phyloP scores from a whole-genome alignment of 129 eudicot species.

The Flaveria ramosissima region DNA sequence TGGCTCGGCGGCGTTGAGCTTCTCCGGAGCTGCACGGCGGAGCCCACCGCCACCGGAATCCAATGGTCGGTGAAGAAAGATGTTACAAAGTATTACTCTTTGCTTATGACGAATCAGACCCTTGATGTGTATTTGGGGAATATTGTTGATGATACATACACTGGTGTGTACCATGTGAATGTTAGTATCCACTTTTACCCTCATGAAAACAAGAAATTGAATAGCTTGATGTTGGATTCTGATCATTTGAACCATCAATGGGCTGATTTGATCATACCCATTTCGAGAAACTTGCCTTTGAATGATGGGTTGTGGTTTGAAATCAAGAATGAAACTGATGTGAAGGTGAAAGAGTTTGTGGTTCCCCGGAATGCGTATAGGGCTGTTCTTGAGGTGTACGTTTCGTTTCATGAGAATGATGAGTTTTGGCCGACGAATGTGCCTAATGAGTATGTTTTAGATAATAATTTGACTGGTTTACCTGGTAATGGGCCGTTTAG shows the following conservation, averaged over 20 bases:
- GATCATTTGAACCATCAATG: constrained; percentile 19
- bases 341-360: constrained; percentile 42
- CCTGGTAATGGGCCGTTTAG: constrained; percentile 86
- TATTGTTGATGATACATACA: constrained; percentile 60
- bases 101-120: constrained; percentile 56
- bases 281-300: constrained; percentile 59
- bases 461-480: constrained; percentile 54
- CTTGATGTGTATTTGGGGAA: constrained; percentile 78
- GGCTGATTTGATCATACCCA: constrained; percentile 83
- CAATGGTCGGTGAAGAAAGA: constrained; percentile 77
- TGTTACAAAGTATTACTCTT: constrained; percentile 62
- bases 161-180: constrained; percentile 81
- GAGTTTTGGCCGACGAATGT: constrained; percentile 75
- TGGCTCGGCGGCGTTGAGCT: constrained; percentile 88
- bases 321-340: constrained; percentile 50
- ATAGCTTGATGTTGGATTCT: background rate
- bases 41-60: constrained; percentile 68
- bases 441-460: constrained; percentile 57
- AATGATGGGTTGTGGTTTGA: constrained; percentile 91
- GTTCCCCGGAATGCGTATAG: constrained; percentile 62
- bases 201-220: constrained; percentile 19
- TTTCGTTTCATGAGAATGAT: constrained; percentile 83
- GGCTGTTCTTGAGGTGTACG: constrained; percentile 84
- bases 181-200: constrained; percentile 65
- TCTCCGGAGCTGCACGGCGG: constrained; percentile 87